Base-by-base conservation (phyloP, 2,329 filamentous ascomycete genomes). In the Simplicillium aogashimaense region DNA sequence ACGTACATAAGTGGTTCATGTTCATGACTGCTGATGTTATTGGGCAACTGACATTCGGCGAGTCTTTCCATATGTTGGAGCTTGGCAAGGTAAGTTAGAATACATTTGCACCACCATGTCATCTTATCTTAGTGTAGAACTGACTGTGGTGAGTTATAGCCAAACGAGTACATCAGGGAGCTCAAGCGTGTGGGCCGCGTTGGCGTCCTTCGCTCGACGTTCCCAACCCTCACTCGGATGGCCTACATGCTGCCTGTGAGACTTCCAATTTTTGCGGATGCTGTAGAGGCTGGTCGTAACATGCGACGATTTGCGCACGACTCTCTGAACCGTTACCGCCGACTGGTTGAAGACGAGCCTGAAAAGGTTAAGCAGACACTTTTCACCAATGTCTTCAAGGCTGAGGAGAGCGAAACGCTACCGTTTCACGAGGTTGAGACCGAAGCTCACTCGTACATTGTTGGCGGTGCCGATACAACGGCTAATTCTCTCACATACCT, bases 21-120 rank as follows among this genome's bases (percentile, higher is more conserved):
- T 74, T 72, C 39, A 65, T 75, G 60, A 55, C 71, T 0, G 73
- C 71, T 0, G 74, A 78, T 47, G 54, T 74, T 1, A 71, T 76
- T 37, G 70, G 65, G 0, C 63, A 75, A 38, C 51, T 78, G 6
- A 65, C 58, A 1, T 78, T 78, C 50, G 73, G 74, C 0, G 64
- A 75, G n/a, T 70, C 70, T 1, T 76, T 77, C 42, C 53, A 55
- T 1, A 68, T 69, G 57, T 51, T 79, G 4, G 70, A 77, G 40
- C 50, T 52, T 4, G 70, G 69, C 13, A 52, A 68, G 55, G 70
- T 73, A 48, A 43, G 30, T 32, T n/a, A n/a, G n/a, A n/a, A n/a
- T n/a, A n/a, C n/a, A n/a, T n/a, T n/a, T n/a, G n/a, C n/a, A n/a
- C n/a, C n/a, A n/a, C n/a, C n/a, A n/a, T n/a, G n/a, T n/a, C n/a